Percentiles rank a stretch among this genome's conserved stretches.
These are phyloP conservation scores for Lophiotrema nucula DNA, from an alignment of 495 filamentous ascomycete genomes.

Conservation along the genomic window DNA sequence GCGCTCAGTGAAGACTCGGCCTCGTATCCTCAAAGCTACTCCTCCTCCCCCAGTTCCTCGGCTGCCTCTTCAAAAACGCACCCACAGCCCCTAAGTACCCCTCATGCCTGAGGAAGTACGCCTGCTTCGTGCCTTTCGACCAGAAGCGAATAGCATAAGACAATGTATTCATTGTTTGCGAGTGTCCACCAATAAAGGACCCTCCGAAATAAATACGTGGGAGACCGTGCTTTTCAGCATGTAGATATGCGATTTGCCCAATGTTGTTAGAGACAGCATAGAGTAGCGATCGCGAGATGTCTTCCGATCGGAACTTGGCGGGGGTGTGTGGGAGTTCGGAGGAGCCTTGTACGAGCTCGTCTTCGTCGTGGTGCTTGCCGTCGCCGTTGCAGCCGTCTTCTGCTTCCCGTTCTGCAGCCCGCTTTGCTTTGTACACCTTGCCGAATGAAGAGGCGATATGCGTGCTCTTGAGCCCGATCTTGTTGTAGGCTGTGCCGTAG, in stretches of 20 bases:
- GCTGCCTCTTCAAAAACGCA: slow-evolving; percentile 88
- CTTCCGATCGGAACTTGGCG: slow-evolving; percentile 51
- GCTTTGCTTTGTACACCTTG: slow-evolving; percentile 89
- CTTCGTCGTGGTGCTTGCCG: slow-evolving; percentile 14
- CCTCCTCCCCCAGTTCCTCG: slow-evolving; percentile 85
- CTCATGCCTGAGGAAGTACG: slow-evolving; percentile 93
- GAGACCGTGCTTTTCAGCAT: slow-evolving; percentile 86
- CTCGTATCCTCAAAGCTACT: slow-evolving; percentile 36
- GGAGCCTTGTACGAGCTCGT: slow-evolving; percentile 38
- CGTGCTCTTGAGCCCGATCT: slow-evolving; percentile 89
- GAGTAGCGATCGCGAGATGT: slow-evolving; percentile 23
- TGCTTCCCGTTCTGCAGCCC: slow-evolving; percentile 68
- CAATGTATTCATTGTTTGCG: slow-evolving; percentile 95
- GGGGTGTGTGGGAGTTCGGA: slow-evolving; percentile 64
- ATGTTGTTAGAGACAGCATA: slow-evolving; percentile 79
- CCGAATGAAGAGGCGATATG: slow-evolving; percentile 96
- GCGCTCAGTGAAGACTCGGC: too few species aligned
- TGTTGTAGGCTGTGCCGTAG: slow-evolving; percentile 91
- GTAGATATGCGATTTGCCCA: slow-evolving; percentile 93
- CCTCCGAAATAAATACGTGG: slow-evolving; percentile 97
- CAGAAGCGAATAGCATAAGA: slow-evolving; percentile 96
- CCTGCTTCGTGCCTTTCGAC: slow-evolving; percentile 90
- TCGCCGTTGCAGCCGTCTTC: slow-evolving; percentile 70
- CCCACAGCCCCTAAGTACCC: slow-evolving; percentile 96
- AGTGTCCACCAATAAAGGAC: slow-evolving; percentile 92